Evolutionary conservation across 169 alveolate genomes (phyloP).

Genomic region (Plasmodium cynomolgi): DNA sequence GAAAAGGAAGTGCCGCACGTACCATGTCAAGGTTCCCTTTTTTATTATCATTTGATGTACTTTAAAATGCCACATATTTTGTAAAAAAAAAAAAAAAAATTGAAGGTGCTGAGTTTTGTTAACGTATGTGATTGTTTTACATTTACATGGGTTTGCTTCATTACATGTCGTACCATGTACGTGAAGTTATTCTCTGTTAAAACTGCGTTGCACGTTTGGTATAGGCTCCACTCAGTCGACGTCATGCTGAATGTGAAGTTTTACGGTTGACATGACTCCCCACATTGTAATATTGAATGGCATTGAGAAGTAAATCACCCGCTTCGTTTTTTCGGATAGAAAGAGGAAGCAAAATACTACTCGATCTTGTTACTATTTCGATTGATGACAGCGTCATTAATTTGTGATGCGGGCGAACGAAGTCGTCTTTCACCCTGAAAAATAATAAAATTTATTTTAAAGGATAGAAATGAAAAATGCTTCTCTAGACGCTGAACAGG

Average conservation of each 20-base stretch:
- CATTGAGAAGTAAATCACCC: neutral
- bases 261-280: neutral
- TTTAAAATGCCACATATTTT: neutral
- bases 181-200: neutral
- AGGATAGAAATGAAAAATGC: slow-evolving; percentile 33
- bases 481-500: neutral
- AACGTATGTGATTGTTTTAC: neutral
- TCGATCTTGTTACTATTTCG: neutral
- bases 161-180: neutral
- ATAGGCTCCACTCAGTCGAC: neutral
- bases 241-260: neutral
- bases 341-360: neutral
- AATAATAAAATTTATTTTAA: neutral
- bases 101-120: neutral
- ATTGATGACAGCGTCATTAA: neutral
- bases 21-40: neutral
- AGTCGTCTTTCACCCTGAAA: neutral
- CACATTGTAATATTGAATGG: slow-evolving; percentile 1
- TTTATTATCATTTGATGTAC: neutral
- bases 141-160: neutral
- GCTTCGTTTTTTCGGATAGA: neutral
- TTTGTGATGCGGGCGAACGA: neutral
- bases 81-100: neutral
- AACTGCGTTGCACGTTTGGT: neutral
- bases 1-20: neutral